Evolutionary conservation across 805 yeast genomes (phyloP), one percentile per base, ranked within the genome.

Genomic region (Cyberlindnera sargentensis): DNA sequence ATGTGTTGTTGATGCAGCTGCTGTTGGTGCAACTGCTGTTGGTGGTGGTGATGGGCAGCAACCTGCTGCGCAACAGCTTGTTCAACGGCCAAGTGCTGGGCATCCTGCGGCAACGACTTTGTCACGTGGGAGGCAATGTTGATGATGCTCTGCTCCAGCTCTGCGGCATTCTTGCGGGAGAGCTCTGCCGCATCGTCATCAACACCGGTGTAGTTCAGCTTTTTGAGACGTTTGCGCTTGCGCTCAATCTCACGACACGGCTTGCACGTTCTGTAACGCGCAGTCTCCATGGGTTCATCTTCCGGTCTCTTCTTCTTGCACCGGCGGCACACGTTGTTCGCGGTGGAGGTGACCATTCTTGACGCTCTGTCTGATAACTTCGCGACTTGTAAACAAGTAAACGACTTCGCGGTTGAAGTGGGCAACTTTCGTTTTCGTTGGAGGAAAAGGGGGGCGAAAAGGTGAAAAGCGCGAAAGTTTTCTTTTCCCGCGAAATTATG

Each of bases 241-340:
- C 56, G 53, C 50, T 52, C 56, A 38, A 52, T 52, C 49, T 57
- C 61, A 41, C 61, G 51, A 37, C 61, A 57, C 33, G 61, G 61
- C 42, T 57, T 51, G 32, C 61, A 57, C 7, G 61, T 57, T 50
- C 60, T 53, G 50, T 57, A 57, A 20, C 59, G 55, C n/a, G 59
- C 57, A 4, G 61, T 57, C 38, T 57, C 61, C 41, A 53, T 42
- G 2, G 61, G 58, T 42, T 57, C 61, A 27, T 57, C 58, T n/a
- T 45, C 47, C 1, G 57, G 53, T 44, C 61, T 55, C 51, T 57
- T 57, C 58, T 57, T 57, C 51, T 57, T 57, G 36, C 61, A 57
- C 24, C 61, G 58, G 42, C 61, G 61, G 42, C 61, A 57, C 35
- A 47, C 51, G 35, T 47, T 49, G 47, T 42, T 46, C 31, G 39